Base-by-base conservation (phyloP, 129 eudicot genomes). In the Mikania micrantha region DNA sequence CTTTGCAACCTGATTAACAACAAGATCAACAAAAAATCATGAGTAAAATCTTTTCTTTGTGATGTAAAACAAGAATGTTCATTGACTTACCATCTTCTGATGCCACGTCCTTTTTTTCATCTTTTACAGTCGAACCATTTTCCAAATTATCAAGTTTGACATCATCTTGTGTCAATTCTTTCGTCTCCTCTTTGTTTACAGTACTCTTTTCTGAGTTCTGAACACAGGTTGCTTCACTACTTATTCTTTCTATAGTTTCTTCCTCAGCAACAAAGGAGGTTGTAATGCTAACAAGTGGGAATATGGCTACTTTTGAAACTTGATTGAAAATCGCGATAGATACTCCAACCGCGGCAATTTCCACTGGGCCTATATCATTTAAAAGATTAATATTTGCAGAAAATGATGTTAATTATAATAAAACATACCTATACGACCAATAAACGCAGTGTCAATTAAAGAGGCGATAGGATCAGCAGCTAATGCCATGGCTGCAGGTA, bases 401-500 rank as follows among this genome's bases (percentile, higher is more conserved):
- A 17, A 57, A 57, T 42, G 40, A 40, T 40, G 49, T 36, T 53
- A 36, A 32, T 7, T 56, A n/a, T n/a, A 67, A 29, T 15, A 65
- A 63, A 2, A 6, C 39, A 25, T 71, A 84, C 97, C 97, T 72
- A 90, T 75, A 60, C 76, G 91, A 52, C 97, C 97, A 48, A 91
- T 88, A 64, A 91, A 91, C 0, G 85, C 88, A 0, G 96, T 91
- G 71, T 91, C 97, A 34, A 91, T 86, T 40, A 91, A 74, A 73
- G 97, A 91, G 42, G 97, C 97, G n/a, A 91, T 72, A 54, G 97
- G 97, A 64, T 91, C 97, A 39, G 97, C 97, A 19, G 97, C 92
- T 69, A 91, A 65, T 64, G 97, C 96, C 74, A 91, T 66, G 32
- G 97, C 96, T 40, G 96, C 96, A 6, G 97, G 97, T 29, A 88